Conservation (phyloP, 2,329 filamentous ascomycete genomes). For the Clarireedia paspali region DNA sequence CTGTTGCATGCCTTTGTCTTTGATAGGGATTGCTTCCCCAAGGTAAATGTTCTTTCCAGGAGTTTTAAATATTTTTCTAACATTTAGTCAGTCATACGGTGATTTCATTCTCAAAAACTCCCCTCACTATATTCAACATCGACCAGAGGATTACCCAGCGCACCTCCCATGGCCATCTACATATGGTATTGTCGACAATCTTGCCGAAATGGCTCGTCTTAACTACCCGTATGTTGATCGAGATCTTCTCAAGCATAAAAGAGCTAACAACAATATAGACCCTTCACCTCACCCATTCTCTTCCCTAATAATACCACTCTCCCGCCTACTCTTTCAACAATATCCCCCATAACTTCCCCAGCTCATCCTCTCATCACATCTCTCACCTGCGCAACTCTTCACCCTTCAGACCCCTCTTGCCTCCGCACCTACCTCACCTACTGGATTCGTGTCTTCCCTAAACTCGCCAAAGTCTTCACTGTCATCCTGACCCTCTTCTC, state of each 20-base stretch:
- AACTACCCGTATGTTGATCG: slow-evolving; percentile 66
- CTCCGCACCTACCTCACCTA: slow-evolving; percentile 80
- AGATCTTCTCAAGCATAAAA: neutral
- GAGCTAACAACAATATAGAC: slow-evolving; percentile 34
- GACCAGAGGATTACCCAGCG: slow-evolving; percentile 61
- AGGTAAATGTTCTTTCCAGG: slow-evolving; percentile 37
- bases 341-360: slow-evolving; percentile 71
- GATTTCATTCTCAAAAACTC: slow-evolving; percentile 64
- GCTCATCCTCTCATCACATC: slow-evolving; percentile 82
- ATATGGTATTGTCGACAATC: slow-evolving; percentile 69
- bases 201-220: slow-evolving; percentile 73
- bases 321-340: slow-evolving; percentile 54
- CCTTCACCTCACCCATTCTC: slow-evolving; percentile 77
- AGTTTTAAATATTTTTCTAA: slow-evolving; percentile 5
- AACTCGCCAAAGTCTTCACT: slow-evolving; percentile 69
- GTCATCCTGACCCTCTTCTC: slow-evolving; percentile 61
- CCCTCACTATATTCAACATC: slow-evolving; percentile 67
- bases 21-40: slow-evolving; percentile 66
- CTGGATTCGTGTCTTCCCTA: slow-evolving; percentile 76
- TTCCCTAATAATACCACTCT: slow-evolving; percentile 68
- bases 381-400: slow-evolving; percentile 82
- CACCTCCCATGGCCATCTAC: slow-evolving; percentile 66
- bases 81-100: slow-evolving; percentile 38
- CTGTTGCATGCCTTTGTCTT: slow-evolving; percentile 70
- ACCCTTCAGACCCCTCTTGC: slow-evolving; percentile 83